phyloP scores from a whole-genome alignment of 371 early-diverging fungal species.

The Sporodiniella umbellata region DNA sequence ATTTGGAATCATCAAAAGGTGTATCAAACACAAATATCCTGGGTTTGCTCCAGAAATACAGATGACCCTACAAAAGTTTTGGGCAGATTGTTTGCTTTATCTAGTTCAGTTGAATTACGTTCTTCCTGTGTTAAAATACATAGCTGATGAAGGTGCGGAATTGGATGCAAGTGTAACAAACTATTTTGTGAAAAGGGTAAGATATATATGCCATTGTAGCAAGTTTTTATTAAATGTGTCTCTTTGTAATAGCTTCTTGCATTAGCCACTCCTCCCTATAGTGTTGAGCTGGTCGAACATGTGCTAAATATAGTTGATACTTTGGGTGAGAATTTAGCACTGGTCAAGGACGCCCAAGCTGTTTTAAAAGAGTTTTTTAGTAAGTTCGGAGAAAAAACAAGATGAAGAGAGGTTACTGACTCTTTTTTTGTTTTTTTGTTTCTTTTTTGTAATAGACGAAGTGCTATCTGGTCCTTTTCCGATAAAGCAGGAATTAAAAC shows the following conservation, averaged over 20 bases:
- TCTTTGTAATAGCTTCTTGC: conserved; percentile 32
- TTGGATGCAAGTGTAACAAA: conserved; percentile 58
- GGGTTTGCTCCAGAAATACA: conserved; percentile 57
- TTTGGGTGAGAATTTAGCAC: conserved; percentile 34
- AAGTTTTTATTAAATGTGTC: background rate
- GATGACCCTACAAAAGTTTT: conserved; percentile 58
- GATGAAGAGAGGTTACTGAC: too few species aligned
- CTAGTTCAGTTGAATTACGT: conserved; percentile 61
- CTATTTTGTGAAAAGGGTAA: conserved; percentile 52
- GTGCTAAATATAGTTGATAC: conserved; percentile 47
- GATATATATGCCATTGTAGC: background rate
- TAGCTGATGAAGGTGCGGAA: conserved; percentile 38
- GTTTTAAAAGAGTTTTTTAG: conserved; percentile 38
- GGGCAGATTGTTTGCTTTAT: conserved; percentile 63
- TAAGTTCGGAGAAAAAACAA: conserved; percentile 14
- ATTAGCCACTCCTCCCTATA: conserved; percentile 49
- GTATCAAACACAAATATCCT: conserved; percentile 24
- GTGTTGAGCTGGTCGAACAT: conserved; percentile 40
- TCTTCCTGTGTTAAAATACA: conserved; percentile 56
- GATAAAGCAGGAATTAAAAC: too few species aligned
- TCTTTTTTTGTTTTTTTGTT: too few species aligned
- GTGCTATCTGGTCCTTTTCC: too few species aligned
- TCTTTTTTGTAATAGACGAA: too few species aligned
- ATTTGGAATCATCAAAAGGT: conserved; percentile 52
- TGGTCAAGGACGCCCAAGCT: conserved; percentile 34